Conservation (phyloP, 257 asterid species). For the Prunella vulgaris region DNA sequence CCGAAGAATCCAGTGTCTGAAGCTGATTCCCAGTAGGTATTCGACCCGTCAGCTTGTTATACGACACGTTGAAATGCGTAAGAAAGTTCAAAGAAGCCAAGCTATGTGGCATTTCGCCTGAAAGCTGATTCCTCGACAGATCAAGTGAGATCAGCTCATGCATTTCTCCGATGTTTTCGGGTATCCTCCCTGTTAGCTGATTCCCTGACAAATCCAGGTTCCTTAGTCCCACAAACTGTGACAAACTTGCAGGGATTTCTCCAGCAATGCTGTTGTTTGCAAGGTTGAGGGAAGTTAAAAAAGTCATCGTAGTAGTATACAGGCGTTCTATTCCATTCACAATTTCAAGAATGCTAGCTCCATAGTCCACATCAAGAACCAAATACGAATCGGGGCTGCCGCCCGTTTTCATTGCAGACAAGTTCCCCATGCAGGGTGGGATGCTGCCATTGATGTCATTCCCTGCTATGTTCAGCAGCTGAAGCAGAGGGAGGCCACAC, state of each 20-base stretch:
- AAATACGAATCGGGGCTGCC: not conserved
- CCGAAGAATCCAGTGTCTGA: not conserved
- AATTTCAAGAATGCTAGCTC: slow-evolving; percentile 3
- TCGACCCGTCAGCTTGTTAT: slow-evolving; percentile 8
- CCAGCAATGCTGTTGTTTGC: slow-evolving; percentile 3
- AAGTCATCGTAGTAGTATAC: slow-evolving; percentile 21
- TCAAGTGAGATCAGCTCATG: slow-evolving; percentile 19
- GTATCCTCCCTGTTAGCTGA: slow-evolving; percentile 14
- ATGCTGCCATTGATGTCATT: not conserved
- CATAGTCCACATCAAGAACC: slow-evolving; percentile 20
- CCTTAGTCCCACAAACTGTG: slow-evolving; percentile 13
- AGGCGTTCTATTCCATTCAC: slow-evolving; percentile 20
- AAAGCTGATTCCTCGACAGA: slow-evolving; percentile 16
- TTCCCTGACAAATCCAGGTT: slow-evolving; percentile 19
- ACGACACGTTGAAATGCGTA: slow-evolving; percentile 15
- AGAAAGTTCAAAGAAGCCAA: slow-evolving; percentile 17
- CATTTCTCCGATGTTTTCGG: slow-evolving; percentile 10
- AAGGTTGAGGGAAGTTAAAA: slow-evolving; percentile 15
- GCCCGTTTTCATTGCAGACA: slow-evolving; percentile 10
- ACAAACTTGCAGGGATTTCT: slow-evolving; percentile 13
- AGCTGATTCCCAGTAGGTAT: slow-evolving; percentile 24
- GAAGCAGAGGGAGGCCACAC: slow-evolving; percentile 16
- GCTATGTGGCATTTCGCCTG: slow-evolving; percentile 9
- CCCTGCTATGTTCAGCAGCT: slow-evolving; percentile 17
- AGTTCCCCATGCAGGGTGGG: slow-evolving; percentile 18